Evolutionary conservation across 2,329 filamentous ascomycete species (phyloP), one percentile per base, ranked within the genome.

Genomic region (Monosporascus sp.): DNA sequence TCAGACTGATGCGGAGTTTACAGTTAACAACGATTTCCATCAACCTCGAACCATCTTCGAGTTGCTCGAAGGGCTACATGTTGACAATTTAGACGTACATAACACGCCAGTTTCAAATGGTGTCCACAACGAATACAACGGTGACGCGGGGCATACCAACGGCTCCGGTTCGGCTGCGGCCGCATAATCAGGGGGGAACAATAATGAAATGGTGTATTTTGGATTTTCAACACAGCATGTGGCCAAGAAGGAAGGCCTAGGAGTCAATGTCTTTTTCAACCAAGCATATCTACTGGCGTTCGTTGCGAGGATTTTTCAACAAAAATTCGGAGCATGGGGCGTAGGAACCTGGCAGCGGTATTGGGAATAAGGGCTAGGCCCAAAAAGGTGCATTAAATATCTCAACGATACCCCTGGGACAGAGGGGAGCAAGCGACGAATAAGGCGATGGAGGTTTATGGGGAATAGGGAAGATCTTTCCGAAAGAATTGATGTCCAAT

Each of bases 1-100:
- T 54, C 53, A 44, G 48, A 45, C 35, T 57, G 54, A 56, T 48
- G 54, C 50, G 2, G 52, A 52, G 2, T n/a, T 19, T 24, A 20
- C 60, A 92, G 94, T 99, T 27, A 91, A 99, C 77, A 99, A 99
- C 67, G 91, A 99, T 70, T 99, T 99, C 85, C 91, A 96, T 70
- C 80, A 91, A 63, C 84, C 84, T 52, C 80, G 84, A 50, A 86
- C 85, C 52, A 88, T 99, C 61, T 97, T 96, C 69, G 82, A 88
- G 46, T 78, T 97, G 26, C 94, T 99, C 68, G 82, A 92, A 17
- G 91, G 84, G 24, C 78, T 99, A 3, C 70, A 81, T 56, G 84
- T 89, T n/a, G 73, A 82, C 46, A 81, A 85, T 56, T 73, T 91
- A 49, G 81, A 89, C 58, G 71, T 75, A 54, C 59, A 62, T 48